phyloP scores from a whole-genome alignment of 75 land plant genomes.

The Pinus tabuliformis region DNA sequence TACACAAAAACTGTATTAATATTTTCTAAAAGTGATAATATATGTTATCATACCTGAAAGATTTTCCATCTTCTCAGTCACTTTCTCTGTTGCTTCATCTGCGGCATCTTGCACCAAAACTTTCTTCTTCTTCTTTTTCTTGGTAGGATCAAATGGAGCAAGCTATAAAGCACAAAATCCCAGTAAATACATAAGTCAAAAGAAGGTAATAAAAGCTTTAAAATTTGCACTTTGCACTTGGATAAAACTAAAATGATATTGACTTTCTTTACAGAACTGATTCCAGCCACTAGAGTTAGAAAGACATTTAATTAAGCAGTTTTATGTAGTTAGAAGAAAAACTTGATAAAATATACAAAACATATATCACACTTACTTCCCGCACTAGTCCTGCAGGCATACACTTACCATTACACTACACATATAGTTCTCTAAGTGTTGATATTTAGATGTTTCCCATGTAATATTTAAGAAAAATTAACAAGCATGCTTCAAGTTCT shows the following conservation, averaged over 20 bases:
- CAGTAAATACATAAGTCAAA: neutral
- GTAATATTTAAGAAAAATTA: neutral
- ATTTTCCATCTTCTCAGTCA: constrained; percentile 67
- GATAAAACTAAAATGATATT: neutral
- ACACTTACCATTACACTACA: neutral
- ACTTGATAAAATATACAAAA: neutral
- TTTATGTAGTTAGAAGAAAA: neutral
- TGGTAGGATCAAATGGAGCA: constrained; percentile 83
- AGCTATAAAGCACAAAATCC: constrained; percentile 34
- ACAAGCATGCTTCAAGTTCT: neutral
- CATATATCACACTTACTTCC: neutral
- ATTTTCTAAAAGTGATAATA: neutral
- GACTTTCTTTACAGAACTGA: neutral
- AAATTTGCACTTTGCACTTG: neutral
- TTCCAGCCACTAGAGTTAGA: neutral
- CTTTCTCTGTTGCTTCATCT: constrained; percentile 60
- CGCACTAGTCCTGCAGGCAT: neutral
- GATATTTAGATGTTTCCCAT: neutral
- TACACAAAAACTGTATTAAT: neutral
- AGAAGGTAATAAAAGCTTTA: neutral
- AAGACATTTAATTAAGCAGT: neutral
- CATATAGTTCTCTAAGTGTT: neutral
- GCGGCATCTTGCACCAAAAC: constrained; percentile 59
- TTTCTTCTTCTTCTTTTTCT: constrained; percentile 97
- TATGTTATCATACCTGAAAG: constrained; percentile 32